Conservation (phyloP, 140 eudicot genomes). For the Flaveria floridana region DNA sequence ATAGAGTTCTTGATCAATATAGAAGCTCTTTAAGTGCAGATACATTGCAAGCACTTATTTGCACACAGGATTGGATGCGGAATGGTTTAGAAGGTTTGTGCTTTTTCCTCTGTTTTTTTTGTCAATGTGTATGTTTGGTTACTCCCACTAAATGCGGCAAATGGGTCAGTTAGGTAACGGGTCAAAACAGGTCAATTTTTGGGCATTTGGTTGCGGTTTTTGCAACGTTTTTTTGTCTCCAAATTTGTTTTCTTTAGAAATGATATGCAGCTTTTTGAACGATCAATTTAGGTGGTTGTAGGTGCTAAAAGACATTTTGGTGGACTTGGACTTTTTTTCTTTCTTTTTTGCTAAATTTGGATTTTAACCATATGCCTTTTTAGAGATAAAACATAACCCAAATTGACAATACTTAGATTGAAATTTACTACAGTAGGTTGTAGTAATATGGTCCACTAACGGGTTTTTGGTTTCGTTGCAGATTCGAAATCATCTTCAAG, state of each 20-base stretch:
- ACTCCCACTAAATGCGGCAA: background rate
- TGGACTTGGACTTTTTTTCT: background rate
- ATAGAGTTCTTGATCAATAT: constrained; percentile 52
- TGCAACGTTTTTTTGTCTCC: background rate
- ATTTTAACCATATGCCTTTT: background rate
- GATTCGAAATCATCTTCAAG: constrained; percentile 46
- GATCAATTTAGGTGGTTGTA: background rate
- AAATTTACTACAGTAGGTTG: background rate
- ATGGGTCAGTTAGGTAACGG: constrained; percentile 3
- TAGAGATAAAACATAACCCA: background rate
- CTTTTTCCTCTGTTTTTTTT: background rate
- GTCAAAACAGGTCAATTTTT: background rate
- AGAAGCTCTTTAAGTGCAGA: constrained; percentile 67
- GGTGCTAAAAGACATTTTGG: background rate
- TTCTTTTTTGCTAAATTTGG: no score
- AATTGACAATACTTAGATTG: background rate
- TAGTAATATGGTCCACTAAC: constrained; percentile 8
- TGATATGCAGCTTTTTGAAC: background rate
- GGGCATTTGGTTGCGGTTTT: background rate
- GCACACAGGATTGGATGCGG: constrained; percentile 82
- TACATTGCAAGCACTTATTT: constrained; percentile 72
- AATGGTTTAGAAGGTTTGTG: constrained; percentile 53
- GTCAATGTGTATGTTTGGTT: background rate
- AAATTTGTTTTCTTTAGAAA: background rate
- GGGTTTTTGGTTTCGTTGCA: constrained; percentile 31